Evolutionary conservation across 169 alveolate species (phyloP).

Genomic region (Miamiensis avidus): DNA sequence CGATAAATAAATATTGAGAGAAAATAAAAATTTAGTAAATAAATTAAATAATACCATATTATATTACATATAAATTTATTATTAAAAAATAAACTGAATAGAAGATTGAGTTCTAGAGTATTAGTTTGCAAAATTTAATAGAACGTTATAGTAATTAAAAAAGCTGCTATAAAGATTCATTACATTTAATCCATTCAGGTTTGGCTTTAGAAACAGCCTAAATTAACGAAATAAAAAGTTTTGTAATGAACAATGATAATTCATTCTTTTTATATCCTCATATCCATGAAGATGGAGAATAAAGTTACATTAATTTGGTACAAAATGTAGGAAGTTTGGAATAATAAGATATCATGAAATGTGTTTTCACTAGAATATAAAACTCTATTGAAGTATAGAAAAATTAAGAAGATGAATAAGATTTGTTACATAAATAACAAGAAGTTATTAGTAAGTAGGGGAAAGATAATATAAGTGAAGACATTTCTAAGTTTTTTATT

Average conservation of each 20-base stretch:
- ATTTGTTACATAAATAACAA: too few species aligned
- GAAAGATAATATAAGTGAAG: too few species aligned
- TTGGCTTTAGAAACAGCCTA: neutral
- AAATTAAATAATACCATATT: too few species aligned
- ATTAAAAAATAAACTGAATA: too few species aligned
- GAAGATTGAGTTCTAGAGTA: neutral
- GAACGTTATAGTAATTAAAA: too few species aligned
- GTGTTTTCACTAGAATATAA: neutral
- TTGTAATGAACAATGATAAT: neutral
- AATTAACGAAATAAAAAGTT: neutral
- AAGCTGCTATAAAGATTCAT: neutral
- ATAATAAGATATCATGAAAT: neutral
- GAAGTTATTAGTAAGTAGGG: too few species aligned
- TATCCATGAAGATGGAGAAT: neutral
- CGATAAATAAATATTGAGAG: too few species aligned
- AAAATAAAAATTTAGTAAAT: too few species aligned
- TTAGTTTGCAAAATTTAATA: neutral
- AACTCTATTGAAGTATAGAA: neutral
- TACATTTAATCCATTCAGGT: neutral
- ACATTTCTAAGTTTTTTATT: too few species aligned
- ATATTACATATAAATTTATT: too few species aligned
- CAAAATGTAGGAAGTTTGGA: neutral
- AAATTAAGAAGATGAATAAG: neutral
- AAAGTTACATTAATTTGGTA: too few species aligned
- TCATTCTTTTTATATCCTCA: neutral